These are phyloP conservation scores for Candida quercuum DNA, from an alignment of 805 yeast genomes.

Conservation along the genomic window DNA sequence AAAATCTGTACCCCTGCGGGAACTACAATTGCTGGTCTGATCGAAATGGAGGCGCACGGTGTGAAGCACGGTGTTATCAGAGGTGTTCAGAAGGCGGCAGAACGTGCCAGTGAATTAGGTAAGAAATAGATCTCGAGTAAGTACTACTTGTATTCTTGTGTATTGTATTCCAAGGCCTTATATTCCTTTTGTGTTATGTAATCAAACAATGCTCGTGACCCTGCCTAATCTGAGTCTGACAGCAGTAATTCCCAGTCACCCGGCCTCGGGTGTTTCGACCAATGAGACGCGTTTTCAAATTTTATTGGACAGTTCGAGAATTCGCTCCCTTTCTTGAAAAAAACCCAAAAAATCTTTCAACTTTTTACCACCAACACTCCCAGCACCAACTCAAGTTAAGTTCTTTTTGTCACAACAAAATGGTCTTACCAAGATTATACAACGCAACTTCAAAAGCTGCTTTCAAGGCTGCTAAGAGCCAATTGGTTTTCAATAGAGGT, in stretches of 20 bases:
- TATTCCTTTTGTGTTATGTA: too few relatives aligned
- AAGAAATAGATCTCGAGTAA: too few relatives aligned
- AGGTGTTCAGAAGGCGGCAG: constrained; percentile 91
- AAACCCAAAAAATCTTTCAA: constrained; percentile 7
- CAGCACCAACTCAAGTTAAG: constrained; percentile 1
- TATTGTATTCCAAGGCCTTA: too few relatives aligned
- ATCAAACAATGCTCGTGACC: neutral
- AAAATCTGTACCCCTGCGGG: constrained; percentile 97
- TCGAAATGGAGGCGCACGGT: constrained; percentile 88
- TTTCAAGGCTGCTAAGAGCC: constrained; percentile 83
- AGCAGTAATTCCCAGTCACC: neutral
- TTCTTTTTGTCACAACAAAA: constrained; percentile 16
- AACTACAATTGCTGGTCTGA: constrained; percentile 91
- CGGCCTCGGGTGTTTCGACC: constrained; percentile 5
- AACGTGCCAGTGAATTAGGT: constrained; percentile 58
- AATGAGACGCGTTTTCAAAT: constrained; percentile 6
- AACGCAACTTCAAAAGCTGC: constrained; percentile 76
- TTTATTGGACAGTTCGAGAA: constrained; percentile 6
- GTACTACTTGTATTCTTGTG: too few relatives aligned
- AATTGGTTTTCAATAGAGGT: constrained; percentile 66
- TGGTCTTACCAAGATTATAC: constrained; percentile 54
- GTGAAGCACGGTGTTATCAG: constrained; percentile 83
- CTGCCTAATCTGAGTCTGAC: neutral
- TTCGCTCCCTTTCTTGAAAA: constrained; percentile 6
- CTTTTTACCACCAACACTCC: constrained; percentile 2